Evolutionary conservation across 306 rosid genomes (phyloP).

Genomic region (Cucurbita ficifolia): DNA sequence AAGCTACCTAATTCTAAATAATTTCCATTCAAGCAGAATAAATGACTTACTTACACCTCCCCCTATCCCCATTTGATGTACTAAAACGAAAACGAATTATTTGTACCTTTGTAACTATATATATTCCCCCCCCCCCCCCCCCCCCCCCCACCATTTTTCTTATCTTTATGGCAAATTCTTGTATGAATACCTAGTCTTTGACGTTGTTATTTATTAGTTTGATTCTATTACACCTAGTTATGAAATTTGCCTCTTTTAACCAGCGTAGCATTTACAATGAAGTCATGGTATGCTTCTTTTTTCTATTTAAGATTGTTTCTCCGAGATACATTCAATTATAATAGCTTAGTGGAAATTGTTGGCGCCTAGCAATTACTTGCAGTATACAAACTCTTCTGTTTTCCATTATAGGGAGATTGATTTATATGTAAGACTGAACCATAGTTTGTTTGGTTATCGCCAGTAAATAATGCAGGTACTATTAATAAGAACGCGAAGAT

Average conservation of each 20-base stretch:
- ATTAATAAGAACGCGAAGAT: conserved; percentile 66
- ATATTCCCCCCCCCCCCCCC: no score
- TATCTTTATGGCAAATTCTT: no score
- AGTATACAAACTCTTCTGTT: neutral
- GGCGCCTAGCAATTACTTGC: neutral
- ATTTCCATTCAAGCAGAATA: neutral
- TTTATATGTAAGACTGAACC: neutral
- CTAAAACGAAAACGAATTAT: no score
- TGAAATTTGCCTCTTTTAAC: no score
- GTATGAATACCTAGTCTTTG: no score
- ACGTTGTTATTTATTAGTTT: no score
- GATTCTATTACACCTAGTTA: no score
- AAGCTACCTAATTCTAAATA: neutral
- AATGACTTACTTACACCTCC: neutral
- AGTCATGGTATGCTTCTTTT: neutral
- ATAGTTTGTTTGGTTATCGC: neutral
- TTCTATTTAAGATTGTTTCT: neutral
- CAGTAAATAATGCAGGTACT: conserved; percentile 79
- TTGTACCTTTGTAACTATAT: no score
- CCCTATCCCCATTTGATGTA: no score
- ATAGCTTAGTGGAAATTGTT: neutral
- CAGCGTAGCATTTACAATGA: no score
- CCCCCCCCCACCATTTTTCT: no score
- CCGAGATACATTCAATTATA: neutral
- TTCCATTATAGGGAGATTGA: neutral